Conservation (phyloP, 352 stramenopile species). For the Globisporangium rhizosaccharum region DNA sequence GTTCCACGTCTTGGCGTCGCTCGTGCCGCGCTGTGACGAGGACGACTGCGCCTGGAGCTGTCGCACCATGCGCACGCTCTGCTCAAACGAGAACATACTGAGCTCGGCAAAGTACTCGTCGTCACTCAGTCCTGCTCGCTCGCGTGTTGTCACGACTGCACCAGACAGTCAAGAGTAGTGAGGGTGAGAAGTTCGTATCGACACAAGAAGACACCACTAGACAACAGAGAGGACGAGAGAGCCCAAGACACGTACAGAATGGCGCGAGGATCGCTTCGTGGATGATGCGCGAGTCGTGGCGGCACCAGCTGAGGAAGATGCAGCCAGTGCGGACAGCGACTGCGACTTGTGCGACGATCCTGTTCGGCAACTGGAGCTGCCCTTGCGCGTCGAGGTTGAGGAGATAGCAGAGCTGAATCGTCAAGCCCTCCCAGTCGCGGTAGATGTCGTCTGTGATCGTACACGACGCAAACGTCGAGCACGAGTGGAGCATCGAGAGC, state of each 20-base stretch:
- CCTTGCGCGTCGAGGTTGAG: slow-evolving; percentile 56
- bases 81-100: slow-evolving; percentile 57
- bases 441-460: slow-evolving; percentile 72
- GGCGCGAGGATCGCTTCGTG: slow-evolving; percentile 50
- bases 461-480: slow-evolving; percentile 71
- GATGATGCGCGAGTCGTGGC: slow-evolving; percentile 54
- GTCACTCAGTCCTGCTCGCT: slow-evolving; percentile 14
- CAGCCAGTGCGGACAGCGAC: slow-evolving; percentile 69
- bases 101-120: slow-evolving; percentile 29
- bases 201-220: not conserved
- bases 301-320: slow-evolving; percentile 72
- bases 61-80: slow-evolving; percentile 50
- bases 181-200: not conserved
- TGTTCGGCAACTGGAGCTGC: slow-evolving; percentile 46
- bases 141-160: slow-evolving; percentile 19
- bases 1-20: slow-evolving; percentile 17
- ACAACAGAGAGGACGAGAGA: not conserved
- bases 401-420: slow-evolving; percentile 77
- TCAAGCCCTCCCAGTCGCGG: slow-evolving; percentile 78
- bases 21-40: slow-evolving; percentile 6
- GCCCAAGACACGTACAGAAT: slow-evolving; percentile 36
- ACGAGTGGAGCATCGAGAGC: slow-evolving; percentile 76
- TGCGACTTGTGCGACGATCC: slow-evolving; percentile 48
- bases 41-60: slow-evolving; percentile 21
- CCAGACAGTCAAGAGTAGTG: not conserved